Evolutionary conservation across 164 flowering plant genomes (phyloP), one percentile per base, ranked within the genome.

Genomic region (Vitis amurensis): DNA sequence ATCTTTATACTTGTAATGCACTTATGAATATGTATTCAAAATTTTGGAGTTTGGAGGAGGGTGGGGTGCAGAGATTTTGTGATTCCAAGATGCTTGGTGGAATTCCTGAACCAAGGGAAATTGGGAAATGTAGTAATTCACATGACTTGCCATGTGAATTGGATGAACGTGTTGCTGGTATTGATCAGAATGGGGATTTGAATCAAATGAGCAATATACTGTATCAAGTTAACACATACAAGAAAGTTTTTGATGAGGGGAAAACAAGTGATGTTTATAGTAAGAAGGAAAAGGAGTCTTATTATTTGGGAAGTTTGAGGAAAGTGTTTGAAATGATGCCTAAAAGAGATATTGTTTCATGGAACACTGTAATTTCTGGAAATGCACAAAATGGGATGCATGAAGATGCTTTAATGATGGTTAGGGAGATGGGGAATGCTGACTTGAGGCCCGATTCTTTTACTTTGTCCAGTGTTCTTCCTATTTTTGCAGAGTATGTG

Each of bases 301-400:
- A 37, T 8, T 37, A 31, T 37, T 61, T 71, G 71, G 80, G 78
- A 61, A 75, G 83, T 64, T 91, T 91, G 70, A 79, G 74, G 30
- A 91, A 90, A 77, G 86, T 94, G 23, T 92, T 94, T 76, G 87
- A 86, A 15, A 64, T 37, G 63, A 89, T 94, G 97, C 85, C 91
- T 2, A 53, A 55, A 27, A 87, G 78, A 74, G 99, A 92, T 81
- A 57, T 82, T 72, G 97, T 94, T 61, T 94, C 99, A 0, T 92
- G 98, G 97, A 92, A 89, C 76, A 91, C 96, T 9, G 78, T 92
- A 13, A 87, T 94, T 72, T 80, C 87, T 0, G 97, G 97, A 48
- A 69, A 78, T 80, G 94, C 82, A 11, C 89, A 83, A 63, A 86
- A 82, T 80, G 97, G 96, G 51, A 73, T 79, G 85, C 78, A 81